These are phyloP conservation scores for Nicotiana attenuata DNA, from an alignment of 257 asterid species.

Conservation along the genomic window DNA sequence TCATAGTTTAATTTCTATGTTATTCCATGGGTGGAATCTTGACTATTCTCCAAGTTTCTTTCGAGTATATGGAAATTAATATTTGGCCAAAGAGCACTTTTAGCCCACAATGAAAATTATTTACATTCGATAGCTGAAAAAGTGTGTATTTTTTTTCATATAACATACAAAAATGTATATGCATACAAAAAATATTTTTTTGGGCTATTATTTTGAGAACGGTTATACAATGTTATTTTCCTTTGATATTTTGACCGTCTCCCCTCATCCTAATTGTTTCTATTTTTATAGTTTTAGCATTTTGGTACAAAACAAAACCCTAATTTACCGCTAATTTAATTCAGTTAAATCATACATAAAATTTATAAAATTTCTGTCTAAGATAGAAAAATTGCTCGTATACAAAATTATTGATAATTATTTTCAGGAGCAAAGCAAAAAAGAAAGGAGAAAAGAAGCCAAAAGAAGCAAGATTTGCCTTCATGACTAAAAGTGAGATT, in stretches of 20 bases:
- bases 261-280: neutral
- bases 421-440: constrained; percentile 39
- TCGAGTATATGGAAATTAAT: neutral
- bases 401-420: neutral
- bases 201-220: too few relatives aligned
- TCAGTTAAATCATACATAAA: neutral
- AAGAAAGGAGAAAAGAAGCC: constrained; percentile 47
- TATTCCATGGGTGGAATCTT: neutral
- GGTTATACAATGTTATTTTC: too few relatives aligned
- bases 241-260: neutral
- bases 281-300: neutral
- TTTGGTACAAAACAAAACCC: constrained; percentile 3
- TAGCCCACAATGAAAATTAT: too few relatives aligned
- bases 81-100: too few relatives aligned
- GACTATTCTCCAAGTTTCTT: neutral
- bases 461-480: constrained; percentile 46
- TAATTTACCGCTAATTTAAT: neutral
- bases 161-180: too few relatives aligned
- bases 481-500: constrained; percentile 63
- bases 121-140: too few relatives aligned
- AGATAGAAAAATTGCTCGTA: neutral
- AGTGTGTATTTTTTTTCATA: too few relatives aligned
- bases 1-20: neutral
- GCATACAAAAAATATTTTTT: too few relatives aligned
- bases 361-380: neutral